Base-by-base conservation (phyloP, 106 monocot species). In the Iris macrosiphon region DNA sequence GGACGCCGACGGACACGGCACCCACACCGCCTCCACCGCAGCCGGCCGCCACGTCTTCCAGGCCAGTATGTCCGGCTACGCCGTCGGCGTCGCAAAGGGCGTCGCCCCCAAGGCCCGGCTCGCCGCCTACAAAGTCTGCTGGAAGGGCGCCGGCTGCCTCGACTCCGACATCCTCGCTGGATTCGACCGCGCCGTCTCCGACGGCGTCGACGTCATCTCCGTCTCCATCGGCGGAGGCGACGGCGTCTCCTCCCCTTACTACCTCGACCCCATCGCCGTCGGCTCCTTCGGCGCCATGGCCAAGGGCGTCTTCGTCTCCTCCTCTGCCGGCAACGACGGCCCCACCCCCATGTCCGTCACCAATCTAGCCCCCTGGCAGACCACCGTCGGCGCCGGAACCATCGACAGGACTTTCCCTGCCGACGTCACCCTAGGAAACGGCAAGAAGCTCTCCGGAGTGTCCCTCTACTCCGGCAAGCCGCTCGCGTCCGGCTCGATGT, bases 81-180 rank as follows among this genome's bases (percentile, higher is more conserved):
- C 95, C 25, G 5, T 73, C 46, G 95, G 95, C 6, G 74, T 96
- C 43, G 95, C 95, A 13, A 96, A 96, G 64, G 95, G 95, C 28
- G 95, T 96, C 26, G 95, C 95, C 8, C 95, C 95, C 6, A 96
- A 96, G 59, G 75, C 95, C 1, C 59, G 95, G 4, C 17, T 96
- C 23, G 85, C 95, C 3, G 77, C 59, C 26, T 96, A 96, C 67
- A 96, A 96, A 52, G 95, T 96, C 1, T 96, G 95, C 72, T 96
- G 95, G 95, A 85, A 75, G 59, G 77, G 70, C 3, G 53, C 85
- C 4, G 95, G 95, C 11, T 96, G 95, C 39, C 53, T 96, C n/a
- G 95, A 96, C 66, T 96, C 95, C 38, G 95, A 96, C 59, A 96
- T 96, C 20, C 79, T 96, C 27, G 95, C 95, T 45, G 95, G 85